A percentile compares a stretch with the other conserved stretches of the same genome.
Evolutionary conservation across 2,329 filamentous ascomycete genomes (phyloP).

Genomic region (Stagonosporopsis vannaccii): DNA sequence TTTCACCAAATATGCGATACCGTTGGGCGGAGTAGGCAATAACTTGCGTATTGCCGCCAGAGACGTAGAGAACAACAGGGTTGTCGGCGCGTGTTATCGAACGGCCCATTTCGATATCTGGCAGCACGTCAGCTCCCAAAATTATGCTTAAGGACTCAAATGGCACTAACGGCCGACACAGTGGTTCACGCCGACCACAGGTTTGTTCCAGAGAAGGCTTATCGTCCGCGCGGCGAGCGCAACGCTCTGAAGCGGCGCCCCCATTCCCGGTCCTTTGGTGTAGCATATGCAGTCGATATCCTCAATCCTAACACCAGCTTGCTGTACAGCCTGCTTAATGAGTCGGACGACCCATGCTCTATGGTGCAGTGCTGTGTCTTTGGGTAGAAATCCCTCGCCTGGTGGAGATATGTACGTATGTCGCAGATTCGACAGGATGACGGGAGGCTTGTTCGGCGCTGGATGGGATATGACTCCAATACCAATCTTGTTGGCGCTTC

Average conservation of each 20-base stretch:
- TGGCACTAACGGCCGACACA: constrained; percentile 77
- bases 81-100: constrained; percentile 89
- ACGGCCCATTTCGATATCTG: constrained; percentile 95
- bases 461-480: constrained; percentile 89
- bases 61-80: constrained; percentile 95
- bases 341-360: constrained; percentile 81
- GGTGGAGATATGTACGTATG: constrained; percentile 93
- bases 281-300: constrained; percentile 94
- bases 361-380: constrained; percentile 95
- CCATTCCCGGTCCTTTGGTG: constrained; percentile 96
- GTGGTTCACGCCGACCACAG: constrained; percentile 95
- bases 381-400: constrained; percentile 92
- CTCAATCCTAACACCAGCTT: constrained; percentile 60
- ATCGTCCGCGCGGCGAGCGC: constrained; percentile 86
- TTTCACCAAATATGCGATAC: constrained; percentile 98
- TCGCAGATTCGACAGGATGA: constrained; percentile 87
- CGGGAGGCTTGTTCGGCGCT: constrained; percentile 52
- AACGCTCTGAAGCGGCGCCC: constrained; percentile 85
- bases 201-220: constrained; percentile 81
- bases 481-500: constrained; percentile 97
- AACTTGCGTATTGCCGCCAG: constrained; percentile 95
- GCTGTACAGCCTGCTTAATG: constrained; percentile 78
- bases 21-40: constrained; percentile 94
- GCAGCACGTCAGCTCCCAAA: not conserved
- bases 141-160: too few relatives aligned